Base-by-base conservation (phyloP, 83 land plant species). In the Isoetes engelmannii region DNA sequence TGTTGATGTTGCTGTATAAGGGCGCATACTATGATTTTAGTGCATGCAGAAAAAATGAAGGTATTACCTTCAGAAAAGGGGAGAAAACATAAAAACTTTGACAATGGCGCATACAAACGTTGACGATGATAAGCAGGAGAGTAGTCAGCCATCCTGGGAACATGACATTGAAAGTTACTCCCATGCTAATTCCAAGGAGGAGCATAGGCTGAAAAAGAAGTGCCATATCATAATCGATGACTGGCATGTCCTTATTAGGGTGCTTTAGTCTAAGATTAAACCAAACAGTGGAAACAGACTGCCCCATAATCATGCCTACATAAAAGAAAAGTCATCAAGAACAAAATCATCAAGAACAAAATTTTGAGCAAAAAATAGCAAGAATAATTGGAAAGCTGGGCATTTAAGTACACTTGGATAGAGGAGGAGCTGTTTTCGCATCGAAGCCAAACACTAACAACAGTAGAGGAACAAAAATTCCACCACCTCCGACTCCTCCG, bases 301-400 rank as follows among this genome's bases (percentile, higher is more conserved):
- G 89, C 28, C 89, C 96, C 96, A 91, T 91, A 63, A 88, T 86
- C 96, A 91, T 88, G 64, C 86, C 96, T 90, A 71, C 72, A 77
- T 49, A 12, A 45, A 44, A 61, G 49, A 43, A 48, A 13, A 45
- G 6, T 28, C 44, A 4, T 18, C 7, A 15, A 28, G 13, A 4
- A 0, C 15, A 61, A 44, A 13, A 59, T 7, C 28, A 37, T 43
- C 17, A 41, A 63, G 13, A 50, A 46, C 28, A 18, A 10, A 5
- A 10, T n/a, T 28, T 13, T 8, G 13, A 21, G 17, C 70, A 49
- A 48, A 50, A 20, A n/a, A 5, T 7, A 12, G 8, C 10, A 49
- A 17, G 64, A 0, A 68, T 68, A 21, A 66, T 3, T 46, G 43
- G 43, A 51, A 17, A 42, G 15, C 12, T 9, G 37, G 8, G 21